These are phyloP conservation scores for Adansonia madagascariensis DNA, from an alignment of 441 rosid genomes.

Conservation along the genomic window DNA sequence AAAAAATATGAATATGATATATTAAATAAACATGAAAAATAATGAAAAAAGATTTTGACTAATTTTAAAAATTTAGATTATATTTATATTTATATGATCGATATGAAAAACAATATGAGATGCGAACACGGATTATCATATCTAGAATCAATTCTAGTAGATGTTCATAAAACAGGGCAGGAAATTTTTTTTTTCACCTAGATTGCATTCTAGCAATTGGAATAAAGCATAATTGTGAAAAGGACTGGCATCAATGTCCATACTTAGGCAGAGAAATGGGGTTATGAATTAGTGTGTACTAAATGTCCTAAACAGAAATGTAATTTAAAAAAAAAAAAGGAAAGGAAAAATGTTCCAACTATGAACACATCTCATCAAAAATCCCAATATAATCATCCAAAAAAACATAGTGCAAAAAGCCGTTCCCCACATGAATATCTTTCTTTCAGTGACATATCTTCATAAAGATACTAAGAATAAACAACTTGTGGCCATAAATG, in stretches of 20 bases:
- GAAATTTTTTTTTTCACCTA: not conserved
- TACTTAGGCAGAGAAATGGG: not conserved
- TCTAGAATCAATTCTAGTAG: not conserved
- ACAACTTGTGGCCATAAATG: conserved; percentile 34
- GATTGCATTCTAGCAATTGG: conserved; percentile 6
- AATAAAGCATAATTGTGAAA: conserved; percentile 24
- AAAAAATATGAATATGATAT: too few relatives aligned
- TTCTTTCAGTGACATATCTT: conserved; percentile 26
- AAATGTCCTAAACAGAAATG: conserved; percentile 19
- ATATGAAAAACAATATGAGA: not conserved
- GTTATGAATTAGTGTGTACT: conserved; percentile 5
- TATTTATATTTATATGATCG: not conserved
- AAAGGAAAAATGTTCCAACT: not conserved
- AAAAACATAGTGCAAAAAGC: not conserved
- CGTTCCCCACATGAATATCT: conserved; percentile 31
- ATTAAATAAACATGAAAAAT: too few relatives aligned
- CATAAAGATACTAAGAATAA: conserved; percentile 27
- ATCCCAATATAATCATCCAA: not conserved
- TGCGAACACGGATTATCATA: not conserved
- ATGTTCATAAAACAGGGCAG: not conserved
- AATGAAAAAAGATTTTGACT: too few relatives aligned
- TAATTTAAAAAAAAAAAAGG: not conserved
- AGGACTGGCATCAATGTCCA: not conserved
- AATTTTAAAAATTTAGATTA: not conserved
- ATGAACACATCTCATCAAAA: not conserved